Evolutionary conservation across 164 flowering plant species (phyloP).

Genomic region (Santalum album): DNA sequence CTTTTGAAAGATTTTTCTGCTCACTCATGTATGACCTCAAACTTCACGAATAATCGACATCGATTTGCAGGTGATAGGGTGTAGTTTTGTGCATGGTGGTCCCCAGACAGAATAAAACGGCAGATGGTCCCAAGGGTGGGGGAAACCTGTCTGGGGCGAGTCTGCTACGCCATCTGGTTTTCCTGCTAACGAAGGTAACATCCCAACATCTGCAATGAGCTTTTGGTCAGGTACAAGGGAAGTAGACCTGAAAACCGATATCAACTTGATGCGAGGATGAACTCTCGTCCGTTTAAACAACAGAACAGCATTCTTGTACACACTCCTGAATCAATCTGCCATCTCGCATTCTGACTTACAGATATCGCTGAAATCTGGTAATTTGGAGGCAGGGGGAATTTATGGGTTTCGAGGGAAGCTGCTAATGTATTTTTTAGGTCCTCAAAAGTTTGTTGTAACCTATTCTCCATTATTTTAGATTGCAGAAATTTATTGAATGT

Average conservation of each 20-base stretch:
- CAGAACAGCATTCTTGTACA: slow-evolving; percentile 26
- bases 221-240: slow-evolving; percentile 54
- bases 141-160: slow-evolving; percentile 24
- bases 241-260: slow-evolving; percentile 45
- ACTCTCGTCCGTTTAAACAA: no score
- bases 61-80: slow-evolving; percentile 68
- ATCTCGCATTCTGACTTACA: not conserved
- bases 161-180: slow-evolving; percentile 22
- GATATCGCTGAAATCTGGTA: slow-evolving; percentile 2
- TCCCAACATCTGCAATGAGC: slow-evolving; percentile 19
- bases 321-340: slow-evolving; percentile 24
- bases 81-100: slow-evolving; percentile 54
- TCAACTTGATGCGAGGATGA: slow-evolving; percentile 75
- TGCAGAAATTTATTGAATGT: slow-evolving; percentile 1
- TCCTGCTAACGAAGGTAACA: slow-evolving; percentile 22
- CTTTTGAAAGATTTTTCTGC: no score
- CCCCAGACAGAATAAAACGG: slow-evolving; percentile 35
- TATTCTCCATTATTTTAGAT: not conserved
- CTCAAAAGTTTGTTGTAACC: not conserved
- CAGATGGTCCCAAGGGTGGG: slow-evolving; percentile 17
- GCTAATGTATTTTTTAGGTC: not conserved
- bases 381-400: not conserved
- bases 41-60: not conserved
- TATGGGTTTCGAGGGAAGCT: not conserved
- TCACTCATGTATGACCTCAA: no score